Percentiles rank a stretch among this genome's conserved stretches.
These are phyloP conservation scores for Exophiala sideris DNA, from an alignment of 2,329 filamentous ascomycete species.

Conservation along the genomic window DNA sequence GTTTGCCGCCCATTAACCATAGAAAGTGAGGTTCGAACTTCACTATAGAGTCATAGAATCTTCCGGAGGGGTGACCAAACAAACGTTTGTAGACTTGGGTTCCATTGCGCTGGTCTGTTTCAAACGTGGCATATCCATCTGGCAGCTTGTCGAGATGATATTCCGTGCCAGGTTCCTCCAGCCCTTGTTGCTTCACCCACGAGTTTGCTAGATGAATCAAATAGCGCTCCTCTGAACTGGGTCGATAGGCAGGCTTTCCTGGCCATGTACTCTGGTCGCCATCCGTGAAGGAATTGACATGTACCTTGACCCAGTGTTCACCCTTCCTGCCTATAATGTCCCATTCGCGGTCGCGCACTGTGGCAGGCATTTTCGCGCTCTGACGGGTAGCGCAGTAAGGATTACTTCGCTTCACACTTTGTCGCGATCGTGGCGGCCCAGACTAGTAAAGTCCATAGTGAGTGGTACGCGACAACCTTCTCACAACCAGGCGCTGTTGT, in stretches of 20 bases:
- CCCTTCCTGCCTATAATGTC: constrained; percentile 16
- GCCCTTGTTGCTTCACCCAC: constrained; percentile 47
- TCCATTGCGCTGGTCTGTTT: constrained; percentile 43
- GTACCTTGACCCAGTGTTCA: constrained; percentile 11
- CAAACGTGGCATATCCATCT: constrained; percentile 52
- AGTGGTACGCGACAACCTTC: no score
- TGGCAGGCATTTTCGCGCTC: background rate
- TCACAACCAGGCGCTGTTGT: no score
- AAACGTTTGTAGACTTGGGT: constrained; percentile 53
- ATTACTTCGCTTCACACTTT: no score
- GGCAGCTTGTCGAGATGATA: constrained; percentile 55
- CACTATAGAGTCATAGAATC: constrained; percentile 52
- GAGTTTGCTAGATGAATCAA: constrained; percentile 45
- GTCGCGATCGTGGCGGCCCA: no score
- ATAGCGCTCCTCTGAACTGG: constrained; percentile 44
- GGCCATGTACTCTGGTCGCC: constrained; percentile 38
- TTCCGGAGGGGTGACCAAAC: constrained; percentile 54
- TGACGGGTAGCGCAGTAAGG: no score
- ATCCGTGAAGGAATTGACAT: constrained; percentile 35
- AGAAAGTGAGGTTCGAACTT: constrained; percentile 58
- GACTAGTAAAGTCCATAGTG: no score
- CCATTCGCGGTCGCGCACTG: background rate
- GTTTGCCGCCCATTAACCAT: constrained; percentile 50
- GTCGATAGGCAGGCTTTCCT: constrained; percentile 31
- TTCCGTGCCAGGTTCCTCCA: constrained; percentile 34